phyloP scores from a whole-genome alignment of 495 filamentous ascomycete species.

The Podospora sp. region DNA sequence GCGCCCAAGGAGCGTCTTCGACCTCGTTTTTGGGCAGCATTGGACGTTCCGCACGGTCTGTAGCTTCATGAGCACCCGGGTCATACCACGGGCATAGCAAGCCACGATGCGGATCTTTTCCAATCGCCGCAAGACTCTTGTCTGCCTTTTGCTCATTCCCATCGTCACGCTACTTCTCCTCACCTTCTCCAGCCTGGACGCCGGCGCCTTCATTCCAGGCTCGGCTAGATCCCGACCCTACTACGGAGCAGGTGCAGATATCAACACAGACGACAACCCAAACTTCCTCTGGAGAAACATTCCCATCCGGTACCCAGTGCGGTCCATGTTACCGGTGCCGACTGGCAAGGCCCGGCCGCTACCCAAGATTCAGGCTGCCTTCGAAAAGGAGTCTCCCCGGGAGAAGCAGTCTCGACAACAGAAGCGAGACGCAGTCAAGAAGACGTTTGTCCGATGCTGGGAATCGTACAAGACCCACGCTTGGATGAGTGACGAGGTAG shows the following conservation, averaged over 20 bases:
- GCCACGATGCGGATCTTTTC: not conserved
- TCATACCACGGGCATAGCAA: not conserved
- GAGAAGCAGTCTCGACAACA: slow-evolving; percentile 43
- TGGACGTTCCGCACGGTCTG: too few relatives aligned
- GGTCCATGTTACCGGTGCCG: slow-evolving; percentile 69
- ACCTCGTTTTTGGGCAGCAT: too few relatives aligned
- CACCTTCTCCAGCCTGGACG: not conserved
- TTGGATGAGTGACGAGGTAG: slow-evolving; percentile 77
- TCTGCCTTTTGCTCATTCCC: not conserved
- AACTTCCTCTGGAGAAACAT: slow-evolving; percentile 20
- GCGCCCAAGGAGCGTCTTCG: too few relatives aligned
- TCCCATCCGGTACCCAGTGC: slow-evolving; percentile 61
- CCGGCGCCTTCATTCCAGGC: not conserved
- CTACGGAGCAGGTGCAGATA: not conserved
- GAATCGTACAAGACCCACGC: slow-evolving; percentile 73
- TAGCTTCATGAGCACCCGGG: not conserved
- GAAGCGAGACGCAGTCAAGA: slow-evolving; percentile 56
- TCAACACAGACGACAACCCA: not conserved
- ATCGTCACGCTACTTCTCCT: not conserved
- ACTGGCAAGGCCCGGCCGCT: slow-evolving; percentile 62
- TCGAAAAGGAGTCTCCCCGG: slow-evolving; percentile 32
- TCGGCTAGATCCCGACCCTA: not conserved
- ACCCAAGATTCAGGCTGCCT: slow-evolving; percentile 69
- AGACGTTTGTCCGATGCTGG: slow-evolving; percentile 75
- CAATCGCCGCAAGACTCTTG: not conserved